A percentile compares a stretch with the other conserved stretches of the same genome.
Evolutionary conservation across 2,329 filamentous ascomycete species (phyloP).

Genomic region (Monosporascus sp.): DNA sequence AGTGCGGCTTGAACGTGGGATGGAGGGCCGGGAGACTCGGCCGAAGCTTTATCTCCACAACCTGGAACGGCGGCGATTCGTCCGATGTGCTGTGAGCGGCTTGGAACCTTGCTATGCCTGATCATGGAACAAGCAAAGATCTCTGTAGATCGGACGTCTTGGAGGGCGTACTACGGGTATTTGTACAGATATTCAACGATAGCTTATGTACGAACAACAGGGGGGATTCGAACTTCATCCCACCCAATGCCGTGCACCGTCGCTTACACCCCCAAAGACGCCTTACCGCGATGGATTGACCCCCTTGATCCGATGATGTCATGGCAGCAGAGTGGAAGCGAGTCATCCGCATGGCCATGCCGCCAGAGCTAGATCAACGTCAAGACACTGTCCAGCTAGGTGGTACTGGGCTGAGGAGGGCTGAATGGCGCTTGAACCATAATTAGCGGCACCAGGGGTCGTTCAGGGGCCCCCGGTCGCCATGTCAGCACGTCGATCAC

Average conservation of each 20-base stretch:
- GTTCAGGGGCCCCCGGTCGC: background rate
- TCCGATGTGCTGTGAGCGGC: background rate
- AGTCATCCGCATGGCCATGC: background rate
- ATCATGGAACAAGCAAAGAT: background rate
- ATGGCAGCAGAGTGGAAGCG: background rate
- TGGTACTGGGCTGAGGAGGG: background rate
- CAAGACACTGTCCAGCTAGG: background rate
- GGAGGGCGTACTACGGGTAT: background rate
- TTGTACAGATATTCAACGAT: background rate
- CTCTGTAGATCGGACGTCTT: background rate
- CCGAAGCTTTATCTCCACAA: too few relatives aligned
- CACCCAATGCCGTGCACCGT: background rate
- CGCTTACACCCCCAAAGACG: background rate
- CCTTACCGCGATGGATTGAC: background rate
- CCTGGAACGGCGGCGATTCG: background rate
- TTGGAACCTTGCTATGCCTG: background rate
- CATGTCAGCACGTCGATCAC: background rate
- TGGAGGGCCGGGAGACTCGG: too few relatives aligned
- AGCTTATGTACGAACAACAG: background rate
- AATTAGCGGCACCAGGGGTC: background rate
- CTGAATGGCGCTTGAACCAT: background rate
- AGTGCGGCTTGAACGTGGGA: too few relatives aligned
- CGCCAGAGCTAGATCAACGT: background rate
- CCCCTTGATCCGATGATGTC: background rate
- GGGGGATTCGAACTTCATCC: background rate